Conservation (phyloP, 2,329 filamentous ascomycete species). For the Nemania sp. region DNA sequence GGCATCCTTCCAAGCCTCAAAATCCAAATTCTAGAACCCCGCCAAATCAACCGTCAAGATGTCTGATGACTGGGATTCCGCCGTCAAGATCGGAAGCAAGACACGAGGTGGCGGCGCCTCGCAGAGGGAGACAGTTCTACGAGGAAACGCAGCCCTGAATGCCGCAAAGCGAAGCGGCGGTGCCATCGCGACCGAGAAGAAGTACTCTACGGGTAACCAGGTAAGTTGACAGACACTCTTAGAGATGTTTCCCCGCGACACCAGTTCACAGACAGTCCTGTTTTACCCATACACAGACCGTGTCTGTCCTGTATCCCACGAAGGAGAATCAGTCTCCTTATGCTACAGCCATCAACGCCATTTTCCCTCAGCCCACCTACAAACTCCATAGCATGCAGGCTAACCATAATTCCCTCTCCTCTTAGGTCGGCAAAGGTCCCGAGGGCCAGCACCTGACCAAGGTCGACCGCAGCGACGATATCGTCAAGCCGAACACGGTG, state of each 20-base stretch:
- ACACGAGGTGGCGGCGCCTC: conserved; percentile 66
- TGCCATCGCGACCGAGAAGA: conserved; percentile 89
- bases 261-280: too few relatives aligned
- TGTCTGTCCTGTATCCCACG: too few relatives aligned
- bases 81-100: conserved; percentile 94
- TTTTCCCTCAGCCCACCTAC: too few relatives aligned
- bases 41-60: conserved; percentile 54
- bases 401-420: not conserved
- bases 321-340: too few relatives aligned
- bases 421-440: conserved; percentile 55
- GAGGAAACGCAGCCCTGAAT: conserved; percentile 81
- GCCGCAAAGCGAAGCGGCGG: conserved; percentile 81
- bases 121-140: conserved; percentile 84
- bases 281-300: too few relatives aligned
- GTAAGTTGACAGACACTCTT: conserved; percentile 69
- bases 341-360: too few relatives aligned
- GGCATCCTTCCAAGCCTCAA: conserved; percentile 12
- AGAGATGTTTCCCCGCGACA: too few relatives aligned
- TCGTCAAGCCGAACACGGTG: conserved; percentile 94
- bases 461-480: conserved; percentile 95
- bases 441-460: conserved; percentile 97
- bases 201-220: conserved; percentile 74
- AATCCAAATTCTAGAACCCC: conserved; percentile 37
- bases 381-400: too few relatives aligned
- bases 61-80: conserved; percentile 77